Evolutionary conservation across 768 basidiomycete genomes (phyloP).

Genomic region (Pleurotus salmoneostramineus): DNA sequence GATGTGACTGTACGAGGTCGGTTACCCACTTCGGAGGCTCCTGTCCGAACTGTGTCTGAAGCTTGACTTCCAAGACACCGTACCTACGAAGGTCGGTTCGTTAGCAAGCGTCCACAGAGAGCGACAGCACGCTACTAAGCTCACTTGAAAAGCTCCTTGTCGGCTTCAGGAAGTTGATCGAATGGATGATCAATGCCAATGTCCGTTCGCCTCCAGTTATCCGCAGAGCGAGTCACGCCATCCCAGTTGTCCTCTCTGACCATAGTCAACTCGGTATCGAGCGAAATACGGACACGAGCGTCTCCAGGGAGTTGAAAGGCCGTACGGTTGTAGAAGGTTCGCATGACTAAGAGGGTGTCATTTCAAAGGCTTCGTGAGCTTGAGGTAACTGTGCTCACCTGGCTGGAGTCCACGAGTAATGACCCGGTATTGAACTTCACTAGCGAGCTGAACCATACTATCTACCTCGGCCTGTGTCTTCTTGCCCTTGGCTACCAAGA

Average conservation of each 20-base stretch:
- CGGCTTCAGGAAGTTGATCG: conserved; percentile 63
- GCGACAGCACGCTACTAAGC: conserved; percentile 13
- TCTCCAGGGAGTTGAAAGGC: conserved; percentile 99
- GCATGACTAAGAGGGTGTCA: conserved; percentile 59
- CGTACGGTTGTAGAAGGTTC: conserved; percentile 97
- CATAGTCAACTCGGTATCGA: conserved; percentile 95
- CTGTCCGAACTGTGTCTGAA: conserved; percentile 95
- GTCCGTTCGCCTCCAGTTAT: conserved; percentile 94
- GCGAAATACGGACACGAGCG: conserved; percentile 96
- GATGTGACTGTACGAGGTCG: conserved; percentile 91
- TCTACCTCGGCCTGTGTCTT: conserved; percentile 92
- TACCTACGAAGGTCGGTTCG: conserved; percentile 40
- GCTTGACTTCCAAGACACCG: conserved; percentile 94
- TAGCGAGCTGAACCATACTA: conserved; percentile 93
- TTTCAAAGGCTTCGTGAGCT: background rate
- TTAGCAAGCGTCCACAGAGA: background rate
- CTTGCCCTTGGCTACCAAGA: conserved; percentile 82
- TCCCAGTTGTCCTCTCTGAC: conserved; percentile 98
- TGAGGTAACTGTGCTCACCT: conserved; percentile 42
- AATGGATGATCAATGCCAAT: conserved; percentile 94
- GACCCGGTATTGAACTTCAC: conserved; percentile 91
- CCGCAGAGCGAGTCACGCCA: conserved; percentile 63
- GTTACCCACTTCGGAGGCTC: conserved; percentile 95
- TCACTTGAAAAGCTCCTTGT: conserved; percentile 91
- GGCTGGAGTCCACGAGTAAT: conserved; percentile 78